Conservation (phyloP, 352 stramenopile species). For the Chrysophaeum taylorii region DNA sequence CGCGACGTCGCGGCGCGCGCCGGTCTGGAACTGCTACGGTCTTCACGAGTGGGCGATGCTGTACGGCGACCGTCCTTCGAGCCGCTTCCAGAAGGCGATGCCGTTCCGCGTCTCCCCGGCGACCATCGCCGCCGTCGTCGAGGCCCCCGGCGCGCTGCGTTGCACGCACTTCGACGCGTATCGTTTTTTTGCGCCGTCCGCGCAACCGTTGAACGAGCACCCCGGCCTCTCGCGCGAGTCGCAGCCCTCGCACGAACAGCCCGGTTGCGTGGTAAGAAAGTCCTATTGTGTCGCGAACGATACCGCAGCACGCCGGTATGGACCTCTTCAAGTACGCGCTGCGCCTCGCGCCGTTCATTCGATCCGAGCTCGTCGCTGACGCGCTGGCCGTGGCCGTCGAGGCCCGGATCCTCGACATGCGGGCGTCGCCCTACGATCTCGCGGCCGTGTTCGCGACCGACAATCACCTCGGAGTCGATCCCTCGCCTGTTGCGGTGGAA, state of each 20-base stretch:
- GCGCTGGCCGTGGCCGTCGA: conserved; percentile 45
- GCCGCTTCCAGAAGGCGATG: conserved; percentile 41
- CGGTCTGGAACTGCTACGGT: conserved; percentile 57
- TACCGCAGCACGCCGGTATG: conserved; percentile 68
- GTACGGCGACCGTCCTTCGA: conserved; percentile 41
- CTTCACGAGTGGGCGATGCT: conserved; percentile 70
- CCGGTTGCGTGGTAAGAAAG: conserved; percentile 57
- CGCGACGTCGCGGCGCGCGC: conserved; percentile 21
- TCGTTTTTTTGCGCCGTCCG: conserved; percentile 57
- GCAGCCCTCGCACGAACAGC: conserved; percentile 53
- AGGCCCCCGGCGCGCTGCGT: conserved; percentile 39
- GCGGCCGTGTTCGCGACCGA: conserved; percentile 27
- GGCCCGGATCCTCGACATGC: conserved; percentile 53
- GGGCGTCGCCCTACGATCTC: conserved; percentile 58
- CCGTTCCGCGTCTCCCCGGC: conserved; percentile 39
- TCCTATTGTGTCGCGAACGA: no score
- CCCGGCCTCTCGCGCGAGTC: conserved; percentile 27
- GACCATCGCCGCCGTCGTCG: conserved; percentile 49
- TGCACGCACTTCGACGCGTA: conserved; percentile 67
- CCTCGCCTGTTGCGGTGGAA: conserved; percentile 44
- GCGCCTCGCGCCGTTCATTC: conserved; percentile 47
- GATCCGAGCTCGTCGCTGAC: conserved; percentile 37
- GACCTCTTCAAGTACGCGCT: conserved; percentile 61
- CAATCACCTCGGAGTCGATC: neutral
- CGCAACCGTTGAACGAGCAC: conserved; percentile 42